These are phyloP conservation scores for Metschnikowia lunata DNA, from an alignment of 805 yeast genomes.

Conservation along the genomic window DNA sequence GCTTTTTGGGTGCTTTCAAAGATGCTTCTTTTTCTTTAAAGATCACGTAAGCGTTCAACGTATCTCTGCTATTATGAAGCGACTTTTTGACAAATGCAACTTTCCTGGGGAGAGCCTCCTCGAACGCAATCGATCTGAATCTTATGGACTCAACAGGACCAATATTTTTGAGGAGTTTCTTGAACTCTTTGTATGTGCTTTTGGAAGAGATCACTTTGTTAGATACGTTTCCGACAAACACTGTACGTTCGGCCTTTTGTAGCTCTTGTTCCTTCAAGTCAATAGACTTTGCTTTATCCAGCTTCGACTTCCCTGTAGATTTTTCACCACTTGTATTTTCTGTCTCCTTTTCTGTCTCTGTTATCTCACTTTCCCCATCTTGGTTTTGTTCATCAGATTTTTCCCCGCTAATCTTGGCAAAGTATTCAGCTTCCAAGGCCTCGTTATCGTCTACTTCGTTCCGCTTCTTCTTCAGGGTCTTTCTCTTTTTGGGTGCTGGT, in stretches of 20 bases:
- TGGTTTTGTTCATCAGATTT: constrained; percentile 3
- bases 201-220: constrained; percentile 62
- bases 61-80: constrained; percentile 70
- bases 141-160: constrained; percentile 72
- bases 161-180: constrained; percentile 48
- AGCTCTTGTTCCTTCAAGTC: constrained; percentile 69
- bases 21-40: constrained; percentile 53
- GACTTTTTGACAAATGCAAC: constrained; percentile 82
- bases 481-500: constrained; percentile 1
- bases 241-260: constrained; percentile 76
- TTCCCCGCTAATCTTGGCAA: constrained; percentile 15
- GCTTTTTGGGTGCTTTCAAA: constrained; percentile 38
- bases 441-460: constrained; percentile 10
- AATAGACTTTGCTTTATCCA: constrained; percentile 41
- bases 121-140: constrained; percentile 88
- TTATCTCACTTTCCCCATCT: constrained; percentile 46
- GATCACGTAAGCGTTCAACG: constrained; percentile 86
- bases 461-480: constrained; percentile 1
- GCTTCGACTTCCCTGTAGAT: constrained; percentile 16
- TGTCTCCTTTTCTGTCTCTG: constrained; percentile 2
- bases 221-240: constrained; percentile 85
- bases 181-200: constrained; percentile 56
- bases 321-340: constrained; percentile 32
- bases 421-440: constrained; percentile 10
- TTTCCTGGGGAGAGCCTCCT: constrained; percentile 84